Evolutionary conservation across 805 yeast genomes (phyloP), one percentile per base, ranked within the genome.

Genomic region (Starmerella floris): DNA sequence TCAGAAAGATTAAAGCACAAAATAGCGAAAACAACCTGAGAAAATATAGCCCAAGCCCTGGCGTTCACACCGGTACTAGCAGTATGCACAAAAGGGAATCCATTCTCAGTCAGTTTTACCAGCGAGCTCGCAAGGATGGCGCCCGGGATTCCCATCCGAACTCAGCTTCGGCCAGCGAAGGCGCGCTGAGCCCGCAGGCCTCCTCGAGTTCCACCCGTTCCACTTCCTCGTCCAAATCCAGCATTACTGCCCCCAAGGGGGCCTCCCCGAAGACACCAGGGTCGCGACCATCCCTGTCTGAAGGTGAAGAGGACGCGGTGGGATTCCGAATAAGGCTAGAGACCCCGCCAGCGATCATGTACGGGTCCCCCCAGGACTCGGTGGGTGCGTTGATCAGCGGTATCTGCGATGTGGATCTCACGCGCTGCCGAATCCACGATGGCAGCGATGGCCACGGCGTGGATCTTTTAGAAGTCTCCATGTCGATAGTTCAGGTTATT

Each of bases 361-460:
- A 82, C 56, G 98, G 98, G 0, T 62, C 70, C 1, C 80, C 87
- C 2, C 60, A 62, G 8, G 91, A 83, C 45, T 76, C 91, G 1
- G 70, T 93, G 0, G 98, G 99, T 1, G 80, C 94, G 4, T 68
- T 88, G 21, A 64, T 91, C 27, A 75, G 85, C 27, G 99, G 99
- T 0, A 65, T 83, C 9, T 62, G 91, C 37, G 70, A 70, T 30
- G 62, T 91, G 36, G 72, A 70, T 25, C 68, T 79, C 44, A 69
- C 69, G 37, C 22, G 25, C 5, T 33, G 46, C 39, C 73, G 69
- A 41, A 28, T 39, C 39, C 73, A 69, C 41, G 17, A 20, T 4
- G 36, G 36, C 4, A 5, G 10, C 17, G 62, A 48, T 4, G 44
- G 41, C 23, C 67, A 74, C 3, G 60, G 88, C 35, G 69, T 73